phyloP scores from a whole-genome alignment of 2,329 filamentous ascomycete species.

The Exophiala phaeomuriformis region DNA sequence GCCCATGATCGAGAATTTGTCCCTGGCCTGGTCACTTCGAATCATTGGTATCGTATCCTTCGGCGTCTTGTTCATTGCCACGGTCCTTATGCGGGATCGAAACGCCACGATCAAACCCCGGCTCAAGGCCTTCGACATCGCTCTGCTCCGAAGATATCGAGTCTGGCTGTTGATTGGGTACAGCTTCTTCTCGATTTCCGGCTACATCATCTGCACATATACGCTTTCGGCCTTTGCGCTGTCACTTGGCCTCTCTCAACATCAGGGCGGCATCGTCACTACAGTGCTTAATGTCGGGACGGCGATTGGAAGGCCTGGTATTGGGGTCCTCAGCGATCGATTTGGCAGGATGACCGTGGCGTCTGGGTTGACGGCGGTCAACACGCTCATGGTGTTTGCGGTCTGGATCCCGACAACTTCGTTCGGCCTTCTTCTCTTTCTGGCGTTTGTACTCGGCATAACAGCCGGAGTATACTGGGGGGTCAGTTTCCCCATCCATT shows the following conservation, averaged over 20 bases:
- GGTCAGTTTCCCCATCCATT: constrained; percentile 5
- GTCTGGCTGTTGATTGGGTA: constrained; percentile 31
- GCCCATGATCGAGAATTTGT: constrained; percentile 29
- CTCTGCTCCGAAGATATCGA: constrained; percentile 22
- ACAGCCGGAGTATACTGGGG: constrained; percentile 45
- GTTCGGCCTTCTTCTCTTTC: constrained; percentile 40
- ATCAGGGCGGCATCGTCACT: constrained; percentile 37
- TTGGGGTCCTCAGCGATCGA: constrained; percentile 42
- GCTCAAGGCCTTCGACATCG: constrained; percentile 25
- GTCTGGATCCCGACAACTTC: constrained; percentile 43
- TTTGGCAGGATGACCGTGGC: constrained; percentile 41
- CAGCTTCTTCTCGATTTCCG: constrained; percentile 42
- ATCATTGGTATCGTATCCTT: constrained; percentile 30
- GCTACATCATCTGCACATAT: constrained; percentile 43
- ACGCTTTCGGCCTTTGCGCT: constrained; percentile 43
- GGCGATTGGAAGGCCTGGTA: constrained; percentile 41
- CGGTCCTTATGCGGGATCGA: constrained; percentile 29
- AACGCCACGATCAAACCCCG: constrained; percentile 25
- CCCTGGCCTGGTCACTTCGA: constrained; percentile 29
- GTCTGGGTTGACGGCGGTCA: constrained; percentile 35
- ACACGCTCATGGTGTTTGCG: constrained; percentile 35
- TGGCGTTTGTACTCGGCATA: constrained; percentile 39
- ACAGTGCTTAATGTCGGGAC: constrained; percentile 45
- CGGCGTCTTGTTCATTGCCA: constrained; percentile 25
- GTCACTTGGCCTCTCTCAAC: constrained; percentile 37